Evolutionary conservation across 75 land plant genomes (phyloP), one percentile per base, ranked within the genome.

Genomic region (Sequoiadendron giganteum): DNA sequence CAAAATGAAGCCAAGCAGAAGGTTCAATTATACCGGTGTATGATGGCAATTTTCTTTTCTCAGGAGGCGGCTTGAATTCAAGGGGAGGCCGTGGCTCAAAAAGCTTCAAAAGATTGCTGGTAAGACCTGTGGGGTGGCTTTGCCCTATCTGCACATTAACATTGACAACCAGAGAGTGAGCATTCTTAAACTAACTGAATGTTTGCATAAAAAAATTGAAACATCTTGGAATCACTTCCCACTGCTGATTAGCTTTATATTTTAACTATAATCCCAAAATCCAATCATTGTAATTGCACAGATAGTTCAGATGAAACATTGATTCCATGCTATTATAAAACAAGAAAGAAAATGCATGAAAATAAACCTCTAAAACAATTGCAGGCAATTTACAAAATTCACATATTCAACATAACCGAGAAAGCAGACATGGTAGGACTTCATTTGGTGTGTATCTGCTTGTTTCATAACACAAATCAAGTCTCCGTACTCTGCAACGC

Each of bases 51-150:
- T 95, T 98, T 68, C 99, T 94, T 81, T 96, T 98, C 93, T 98
- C 99, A 6, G 94, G 95, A 36, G 97, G 97, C 19, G 99, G 96
- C 85, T 94, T 97, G 83, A 89, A 97, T 82, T 97, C 99, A 89
- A 98, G 90, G 0, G 99, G 99, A 28, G 97, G 95, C 34, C 99
- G 90, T 55, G 99, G 95, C 91, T 97, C 99, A 90, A 98, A 98
- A 43, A 98, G 95, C 92, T 96, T 98, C 95, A 98, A 76, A 10
- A 98, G 95, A 85, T 95, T 97, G 21, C 91, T 55, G 16, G 99
- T 98, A 42, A 98, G 91, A 45, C 99, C 99, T 52, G 99, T 98
- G 3, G 99, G 99, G 87, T 98, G 99, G 81, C 98, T 94, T 84
- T 93, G 95, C 86, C 99, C 99, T 84, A 98, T 98, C 99, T 98